Base-by-base conservation (phyloP, 78 protist species). In the Dictyostelium capitatum region DNA sequence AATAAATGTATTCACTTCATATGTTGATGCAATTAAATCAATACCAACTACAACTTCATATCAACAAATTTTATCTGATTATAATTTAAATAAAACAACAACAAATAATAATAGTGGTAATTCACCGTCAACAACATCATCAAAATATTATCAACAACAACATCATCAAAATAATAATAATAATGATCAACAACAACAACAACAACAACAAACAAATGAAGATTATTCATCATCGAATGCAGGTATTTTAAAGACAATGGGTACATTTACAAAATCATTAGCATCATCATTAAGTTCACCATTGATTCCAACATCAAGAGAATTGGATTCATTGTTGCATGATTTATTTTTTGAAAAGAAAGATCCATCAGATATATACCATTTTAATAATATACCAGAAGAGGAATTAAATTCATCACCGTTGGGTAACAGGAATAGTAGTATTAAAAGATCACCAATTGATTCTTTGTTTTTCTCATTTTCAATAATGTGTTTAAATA, bases 401-500 rank as follows among this genome's bases (percentile, higher is more conserved):
- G 93, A 87, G 14, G 48, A 75, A 20, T 65, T 87, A 62, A 87
- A 87, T 65, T 12, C 70, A 6, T 80, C 64, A 37, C 92, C 92
- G 41, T 80, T 72, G 37, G 15, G 30, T 17, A 80, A 59, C 20
- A 59, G 67, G 74, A 70, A n/a, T 56, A 30, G 83, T 73, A 14
- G 47, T 3, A 62, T 87, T 17, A 87, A 87, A 67, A 74, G 84
- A 77, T 48, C 85, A 59, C 93, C 93, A 12, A 47, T 77, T 30
- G 93, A 87, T 64, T 87, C 93, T 6, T 50, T 87, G 14, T 87
- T 87, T 41, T 87, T 87, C 53, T 77, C 83, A 74, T 87, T 87
- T 51, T 65, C 83, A 48, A 37, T 73, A 47, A 53, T 77, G 53
- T 77, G 93, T 87, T 50, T 87, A 37, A 87, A 73, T 64, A 41